Base-by-base conservation (phyloP, 805 yeast genomes). In the Maudiozyma pseudohumilis region DNA sequence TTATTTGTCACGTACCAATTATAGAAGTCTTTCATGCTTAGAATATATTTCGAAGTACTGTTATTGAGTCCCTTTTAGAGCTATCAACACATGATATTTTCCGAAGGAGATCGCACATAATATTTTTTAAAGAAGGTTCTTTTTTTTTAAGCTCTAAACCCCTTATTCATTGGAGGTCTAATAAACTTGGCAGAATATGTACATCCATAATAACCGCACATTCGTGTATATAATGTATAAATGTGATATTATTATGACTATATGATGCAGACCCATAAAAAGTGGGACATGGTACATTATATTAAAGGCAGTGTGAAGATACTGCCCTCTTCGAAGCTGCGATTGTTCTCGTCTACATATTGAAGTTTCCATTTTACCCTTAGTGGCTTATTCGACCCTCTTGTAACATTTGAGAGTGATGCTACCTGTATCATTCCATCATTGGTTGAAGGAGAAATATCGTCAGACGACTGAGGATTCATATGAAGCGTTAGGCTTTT, bases 341-440 rank as follows among this genome's bases (percentile, higher is more conserved):
- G 52, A 16, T 56, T 53, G n/a, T 75, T 73, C 35, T 70, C 71
- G 12, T 68, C 53, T 12, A 50, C 48, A 53, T 72, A 82, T 41
- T 71, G 71, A 15, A 71, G 69, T 56, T 79, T 82, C 87, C 87
- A 84, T 55, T 83, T 80, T 41, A 84, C 66, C 57, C 80, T 81
- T 47, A 80, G 58, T 15, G 64, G 59, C 11, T 56, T 53, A 11
- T 42, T 25, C 3, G 53, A 37, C 15, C 64, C 69, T 25, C 59
- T 56, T 2, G 40, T 27, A 1, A 61, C 59, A 13, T 54, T 54
- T 22, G 55, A 59, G 19, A 68, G 47, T 34, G 39, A 44, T 5
- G 52, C 52, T 31, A 38, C 63, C 56, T 82, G 89, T 5, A 63
- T 55, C 13, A 79, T 62, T 2, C 74, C 74, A 35, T 70, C 64